A percentile compares a stretch with the other conserved stretches of the same genome.
These are phyloP conservation scores for Mycena epipterygia DNA, from an alignment of 768 basidiomycete species.

Conservation along the genomic window DNA sequence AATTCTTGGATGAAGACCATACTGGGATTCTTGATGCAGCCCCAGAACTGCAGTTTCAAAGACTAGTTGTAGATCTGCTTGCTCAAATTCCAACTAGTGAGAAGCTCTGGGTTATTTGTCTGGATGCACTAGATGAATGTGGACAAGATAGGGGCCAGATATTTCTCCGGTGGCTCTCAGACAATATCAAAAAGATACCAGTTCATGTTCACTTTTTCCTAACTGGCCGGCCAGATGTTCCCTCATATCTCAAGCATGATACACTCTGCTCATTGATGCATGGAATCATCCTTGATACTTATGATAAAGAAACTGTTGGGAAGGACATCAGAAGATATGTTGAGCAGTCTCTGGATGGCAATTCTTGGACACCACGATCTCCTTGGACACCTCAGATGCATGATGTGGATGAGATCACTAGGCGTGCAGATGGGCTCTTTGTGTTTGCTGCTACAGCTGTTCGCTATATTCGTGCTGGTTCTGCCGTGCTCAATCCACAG, in stretches of 20 bases:
- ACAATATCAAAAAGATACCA: neutral
- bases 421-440: conserved; percentile 7
- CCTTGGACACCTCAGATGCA: conserved; percentile 4
- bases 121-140: conserved; percentile 31
- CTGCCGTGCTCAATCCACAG: no score
- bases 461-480: no score
- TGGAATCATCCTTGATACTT: conserved; percentile 6
- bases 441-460: no score
- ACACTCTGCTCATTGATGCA: neutral
- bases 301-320: neutral
- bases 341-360: neutral
- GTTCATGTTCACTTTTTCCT: conserved; percentile 12
- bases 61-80: conserved; percentile 8
- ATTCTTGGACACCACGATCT: neutral
- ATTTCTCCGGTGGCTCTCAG: neutral
- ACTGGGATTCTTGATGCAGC: neutral
- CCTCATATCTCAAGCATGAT: conserved; percentile 1
- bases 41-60: conserved; percentile 8
- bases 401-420: conserved; percentile 3
- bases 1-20: conserved; percentile 3
- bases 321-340: conserved; percentile 14
- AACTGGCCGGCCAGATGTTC: conserved; percentile 25
- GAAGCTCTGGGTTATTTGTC: conserved; percentile 23
- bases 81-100: conserved; percentile 3
- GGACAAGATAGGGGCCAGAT: neutral